These are phyloP conservation scores for Fusarium nodosum DNA, from an alignment of 2,329 filamentous ascomycete species.

Conservation along the genomic window DNA sequence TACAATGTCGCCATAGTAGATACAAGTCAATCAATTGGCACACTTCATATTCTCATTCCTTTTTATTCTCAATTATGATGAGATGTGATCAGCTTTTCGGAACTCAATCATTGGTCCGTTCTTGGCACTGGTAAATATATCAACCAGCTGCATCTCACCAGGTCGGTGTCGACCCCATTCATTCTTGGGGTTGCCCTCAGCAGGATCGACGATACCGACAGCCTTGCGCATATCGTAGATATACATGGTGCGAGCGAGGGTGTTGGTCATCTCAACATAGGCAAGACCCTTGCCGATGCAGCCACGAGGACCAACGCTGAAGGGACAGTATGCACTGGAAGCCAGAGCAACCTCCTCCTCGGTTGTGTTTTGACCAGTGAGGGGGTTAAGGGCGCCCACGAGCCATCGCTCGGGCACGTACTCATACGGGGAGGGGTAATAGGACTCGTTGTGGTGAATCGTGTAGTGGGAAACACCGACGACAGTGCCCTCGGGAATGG, in stretches of 20 bases:
- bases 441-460: conserved; percentile 74
- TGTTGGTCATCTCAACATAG: conserved; percentile 75
- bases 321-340: conserved; percentile 80
- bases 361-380: conserved; percentile 57
- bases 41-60: not conserved
- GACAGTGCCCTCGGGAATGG: conserved; percentile 70
- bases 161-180: conserved; percentile 68
- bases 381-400: conserved; percentile 58
- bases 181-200: conserved; percentile 63
- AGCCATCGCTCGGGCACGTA: conserved; percentile 78
- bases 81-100: conserved; percentile 49
- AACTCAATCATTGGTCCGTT: conserved; percentile 79
- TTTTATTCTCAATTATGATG: conserved; percentile 5
- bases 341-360: conserved; percentile 68
- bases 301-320: conserved; percentile 76
- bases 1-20: not conserved
- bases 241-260: conserved; percentile 72
- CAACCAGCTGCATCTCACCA: conserved; percentile 76
- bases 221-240: conserved; percentile 71
- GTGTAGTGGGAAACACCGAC: conserved; percentile 76
- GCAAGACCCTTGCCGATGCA: conserved; percentile 80
- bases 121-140: conserved; percentile 81
- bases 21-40: not conserved
- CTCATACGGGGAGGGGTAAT: conserved; percentile 70
- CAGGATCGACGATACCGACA: conserved; percentile 63